Conservation (phyloP, 805 yeast species). For the Naumovozyma castellii region DNA sequence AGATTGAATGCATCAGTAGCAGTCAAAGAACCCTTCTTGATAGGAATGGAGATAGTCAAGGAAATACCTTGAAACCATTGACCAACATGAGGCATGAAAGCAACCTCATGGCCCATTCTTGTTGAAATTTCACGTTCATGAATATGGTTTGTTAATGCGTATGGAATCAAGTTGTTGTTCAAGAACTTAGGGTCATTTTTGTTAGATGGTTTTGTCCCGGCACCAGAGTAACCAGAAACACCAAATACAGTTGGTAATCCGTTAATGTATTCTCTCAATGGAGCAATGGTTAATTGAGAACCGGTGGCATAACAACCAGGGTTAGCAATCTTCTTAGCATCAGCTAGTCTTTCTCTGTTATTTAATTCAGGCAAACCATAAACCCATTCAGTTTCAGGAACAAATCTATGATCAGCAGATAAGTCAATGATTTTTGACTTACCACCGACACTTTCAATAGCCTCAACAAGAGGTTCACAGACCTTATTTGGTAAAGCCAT, state of each 20-base stretch:
- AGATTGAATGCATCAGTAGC: slow-evolving; percentile 66
- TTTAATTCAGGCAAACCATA: slow-evolving; percentile 94
- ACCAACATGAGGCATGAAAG: slow-evolving; percentile 95
- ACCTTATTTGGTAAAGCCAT: slow-evolving; percentile 99
- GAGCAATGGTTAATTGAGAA: slow-evolving; percentile 87
- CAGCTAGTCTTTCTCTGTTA: slow-evolving; percentile 53
- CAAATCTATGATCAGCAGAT: slow-evolving; percentile 94
- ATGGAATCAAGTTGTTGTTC: slow-evolving; percentile 81
- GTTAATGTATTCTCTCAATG: slow-evolving; percentile 55
- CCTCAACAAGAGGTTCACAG: slow-evolving; percentile 78
- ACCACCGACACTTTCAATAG: slow-evolving; percentile 63
- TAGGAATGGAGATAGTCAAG: slow-evolving; percentile 83
- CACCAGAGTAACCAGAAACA: slow-evolving; percentile 97
- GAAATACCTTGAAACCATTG: slow-evolving; percentile 99
- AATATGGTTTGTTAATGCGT: slow-evolving; percentile 90
- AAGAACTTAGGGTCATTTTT: slow-evolving; percentile 77
- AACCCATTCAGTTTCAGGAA: slow-evolving; percentile 76
- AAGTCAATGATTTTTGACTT: slow-evolving; percentile 79
- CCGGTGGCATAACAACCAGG: slow-evolving; percentile 99
- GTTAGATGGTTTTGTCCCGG: slow-evolving; percentile 97
- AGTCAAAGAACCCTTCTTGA: slow-evolving; percentile 55
- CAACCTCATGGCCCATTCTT: slow-evolving; percentile 68
- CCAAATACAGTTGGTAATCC: slow-evolving; percentile 87
- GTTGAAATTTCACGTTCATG: slow-evolving; percentile 89
- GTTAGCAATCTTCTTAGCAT: slow-evolving; percentile 77